phyloP scores from a whole-genome alignment of 345 rosid genomes.

The Eucalyptus tenuipes region DNA sequence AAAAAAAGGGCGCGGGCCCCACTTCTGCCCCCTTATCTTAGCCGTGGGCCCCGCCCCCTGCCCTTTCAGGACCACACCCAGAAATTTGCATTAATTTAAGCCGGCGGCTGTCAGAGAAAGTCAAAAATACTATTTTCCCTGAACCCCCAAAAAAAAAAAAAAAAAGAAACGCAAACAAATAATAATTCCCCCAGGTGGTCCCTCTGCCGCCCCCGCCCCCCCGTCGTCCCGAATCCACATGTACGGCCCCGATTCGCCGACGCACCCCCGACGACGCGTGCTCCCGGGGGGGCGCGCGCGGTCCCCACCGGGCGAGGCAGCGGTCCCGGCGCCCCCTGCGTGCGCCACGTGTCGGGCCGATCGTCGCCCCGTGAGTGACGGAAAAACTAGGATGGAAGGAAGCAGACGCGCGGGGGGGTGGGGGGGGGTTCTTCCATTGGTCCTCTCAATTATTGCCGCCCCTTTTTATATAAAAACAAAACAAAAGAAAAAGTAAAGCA shows the following conservation, averaged over 20 bases:
- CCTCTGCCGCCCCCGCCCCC: conserved; percentile 14
- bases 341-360: conserved; percentile 30
- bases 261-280: conserved; percentile 20
- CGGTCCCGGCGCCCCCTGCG: conserved; percentile 30
- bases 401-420: too few species aligned
- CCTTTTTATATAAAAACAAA: neutral
- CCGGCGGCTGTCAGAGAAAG: conserved; percentile 88
- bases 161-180: neutral
- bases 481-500: neutral
- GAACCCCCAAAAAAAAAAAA: neutral
- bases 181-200: conserved; percentile 2
- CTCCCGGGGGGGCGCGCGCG: neutral
- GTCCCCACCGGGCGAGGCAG: neutral
- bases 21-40: neutral
- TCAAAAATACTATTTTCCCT: neutral
- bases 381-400: neutral
- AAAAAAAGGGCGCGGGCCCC: neutral
- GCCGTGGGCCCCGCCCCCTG: conserved; percentile 9
- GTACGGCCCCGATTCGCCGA: conserved; percentile 35
- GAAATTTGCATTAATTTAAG: conserved; percentile 27
- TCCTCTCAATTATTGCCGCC: neutral
- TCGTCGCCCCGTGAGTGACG: conserved; percentile 38
- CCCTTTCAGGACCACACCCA: conserved; percentile 8
- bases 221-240: conserved; percentile 28
- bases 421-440: neutral